A percentile compares a stretch with the other conserved stretches of the same genome.
These are phyloP conservation scores for Blastocystis sp. DNA, from an alignment of 352 stramenopile genomes.

Conservation along the genomic window DNA sequence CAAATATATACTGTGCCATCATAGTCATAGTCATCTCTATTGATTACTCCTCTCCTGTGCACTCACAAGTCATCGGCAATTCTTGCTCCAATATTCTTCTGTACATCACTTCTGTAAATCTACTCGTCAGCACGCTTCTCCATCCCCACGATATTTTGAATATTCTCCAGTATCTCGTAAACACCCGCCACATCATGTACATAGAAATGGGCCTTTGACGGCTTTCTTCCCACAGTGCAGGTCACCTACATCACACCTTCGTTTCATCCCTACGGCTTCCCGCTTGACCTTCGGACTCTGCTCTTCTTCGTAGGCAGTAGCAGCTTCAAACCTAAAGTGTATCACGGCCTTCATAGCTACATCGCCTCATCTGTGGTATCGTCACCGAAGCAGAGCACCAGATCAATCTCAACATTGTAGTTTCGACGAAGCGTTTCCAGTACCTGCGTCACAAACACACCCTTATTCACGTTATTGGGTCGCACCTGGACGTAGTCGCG, in stretches of 20 bases:
- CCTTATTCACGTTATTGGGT: slow-evolving; percentile 94
- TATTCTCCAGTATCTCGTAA: slow-evolving; percentile 70
- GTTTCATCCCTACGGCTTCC: not conserved
- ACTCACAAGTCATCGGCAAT: not conserved
- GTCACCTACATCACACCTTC: slow-evolving; percentile 76
- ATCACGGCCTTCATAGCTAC: slow-evolving; percentile 65
- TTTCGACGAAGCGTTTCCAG: slow-evolving; percentile 69
- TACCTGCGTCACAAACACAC: slow-evolving; percentile 87
- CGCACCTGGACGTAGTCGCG: slow-evolving; percentile 94
- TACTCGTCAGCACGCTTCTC: not conserved
- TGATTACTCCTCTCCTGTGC: not conserved
- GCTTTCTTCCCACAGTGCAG: slow-evolving; percentile 94
- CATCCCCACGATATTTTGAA: not conserved
- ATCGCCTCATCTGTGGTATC: slow-evolving; percentile 97
- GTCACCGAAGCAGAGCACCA: slow-evolving; percentile 91
- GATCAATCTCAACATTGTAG: slow-evolving; percentile 72
- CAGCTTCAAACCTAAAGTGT: slow-evolving; percentile 64
- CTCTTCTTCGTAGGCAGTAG: slow-evolving; percentile 57
- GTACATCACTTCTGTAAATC: not conserved
- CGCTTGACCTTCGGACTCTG: not conserved
- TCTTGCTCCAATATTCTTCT: not conserved
- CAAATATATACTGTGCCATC: slow-evolving; percentile 26
- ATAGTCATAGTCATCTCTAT: slow-evolving; percentile 5
- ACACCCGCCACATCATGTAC: slow-evolving; percentile 93
- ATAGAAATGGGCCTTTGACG: slow-evolving; percentile 89